Evolutionary conservation across 2,329 filamentous ascomycete genomes (phyloP).

Genomic region (Talaromyces sp.): DNA sequence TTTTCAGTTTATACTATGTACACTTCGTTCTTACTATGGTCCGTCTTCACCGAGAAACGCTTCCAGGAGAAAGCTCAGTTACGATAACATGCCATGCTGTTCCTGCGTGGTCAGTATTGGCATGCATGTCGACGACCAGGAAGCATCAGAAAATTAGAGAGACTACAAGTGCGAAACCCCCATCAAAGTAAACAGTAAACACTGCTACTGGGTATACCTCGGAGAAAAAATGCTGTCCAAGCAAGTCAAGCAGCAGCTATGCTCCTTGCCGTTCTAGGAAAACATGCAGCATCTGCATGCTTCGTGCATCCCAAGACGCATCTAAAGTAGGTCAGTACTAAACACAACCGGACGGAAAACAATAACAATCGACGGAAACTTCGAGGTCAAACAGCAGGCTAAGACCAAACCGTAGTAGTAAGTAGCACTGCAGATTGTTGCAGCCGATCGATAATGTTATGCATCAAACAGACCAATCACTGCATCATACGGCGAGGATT

Average conservation of each 20-base stretch:
- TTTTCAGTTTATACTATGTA: not conserved
- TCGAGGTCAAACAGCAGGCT: not conserved
- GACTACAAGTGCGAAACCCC: not conserved
- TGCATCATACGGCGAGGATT: not conserved
- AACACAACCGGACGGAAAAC: not conserved
- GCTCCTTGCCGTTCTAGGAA: not conserved
- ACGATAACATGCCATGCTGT: not conserved
- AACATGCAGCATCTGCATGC: not conserved
- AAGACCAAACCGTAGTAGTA: not conserved
- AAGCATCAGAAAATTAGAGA: not conserved
- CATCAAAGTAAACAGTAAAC: not conserved
- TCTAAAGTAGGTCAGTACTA: not conserved
- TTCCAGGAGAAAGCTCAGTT: not conserved
- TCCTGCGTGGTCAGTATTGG: not conserved
- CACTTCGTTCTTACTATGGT: not conserved
- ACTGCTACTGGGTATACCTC: not conserved
- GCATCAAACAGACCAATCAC: not conserved
- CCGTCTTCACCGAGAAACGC: not conserved
- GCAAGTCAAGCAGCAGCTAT: not conserved
- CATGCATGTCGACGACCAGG: not conserved
- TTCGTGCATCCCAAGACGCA: not conserved
- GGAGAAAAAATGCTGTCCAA: not conserved
- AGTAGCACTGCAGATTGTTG: not conserved
- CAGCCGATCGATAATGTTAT: conserved; percentile 5
- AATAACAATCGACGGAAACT: not conserved